A percentile compares a stretch with the other conserved stretches of the same genome.
Evolutionary conservation across 1,139 yeast genomes (phyloP).

Genomic region (Arxiozyma telluris): DNA sequence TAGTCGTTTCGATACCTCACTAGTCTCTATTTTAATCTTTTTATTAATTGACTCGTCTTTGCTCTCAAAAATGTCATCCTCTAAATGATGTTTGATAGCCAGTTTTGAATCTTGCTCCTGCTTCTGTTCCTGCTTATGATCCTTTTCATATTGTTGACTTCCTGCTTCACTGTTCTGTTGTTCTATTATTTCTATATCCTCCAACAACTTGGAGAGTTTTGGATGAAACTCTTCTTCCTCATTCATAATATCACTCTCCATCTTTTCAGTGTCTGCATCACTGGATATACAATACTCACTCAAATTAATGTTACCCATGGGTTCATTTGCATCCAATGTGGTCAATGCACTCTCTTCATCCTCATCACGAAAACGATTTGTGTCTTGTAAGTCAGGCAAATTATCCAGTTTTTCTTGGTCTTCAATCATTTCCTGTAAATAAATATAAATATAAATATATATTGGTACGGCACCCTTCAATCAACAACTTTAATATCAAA

Average conservation of each 20-base stretch:
- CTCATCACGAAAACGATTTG: slow-evolving; percentile 10
- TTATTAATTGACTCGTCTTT: not conserved
- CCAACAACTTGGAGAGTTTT: slow-evolving; percentile 1
- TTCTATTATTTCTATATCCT: not conserved
- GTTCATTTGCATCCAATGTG: slow-evolving; percentile 17
- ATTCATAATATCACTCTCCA: slow-evolving; percentile 14
- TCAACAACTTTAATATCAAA: no score
- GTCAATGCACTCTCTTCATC: slow-evolving; percentile 24
- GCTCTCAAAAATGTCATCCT: not conserved
- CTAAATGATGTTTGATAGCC: not conserved
- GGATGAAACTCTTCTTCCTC: slow-evolving; percentile 7
- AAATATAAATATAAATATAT: no score
- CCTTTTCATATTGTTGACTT: not conserved
- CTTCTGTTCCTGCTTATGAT: not conserved
- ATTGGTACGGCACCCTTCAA: no score
- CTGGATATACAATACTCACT: slow-evolving; percentile 27
- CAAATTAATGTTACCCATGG: slow-evolving; percentile 13
- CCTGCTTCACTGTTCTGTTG: not conserved
- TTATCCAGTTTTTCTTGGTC: not conserved
- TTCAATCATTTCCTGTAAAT: not conserved
- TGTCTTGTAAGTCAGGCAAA: not conserved
- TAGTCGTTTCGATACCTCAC: not conserved
- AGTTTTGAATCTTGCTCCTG: not conserved
- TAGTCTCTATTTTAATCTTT: not conserved
- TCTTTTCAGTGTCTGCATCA: slow-evolving; percentile 31